Evolutionary conservation across 225 moss, liverwort and hornwort genomes (phyloP), one percentile per base, ranked within the genome.

Genomic region (Antitrichia curtipendula): DNA sequence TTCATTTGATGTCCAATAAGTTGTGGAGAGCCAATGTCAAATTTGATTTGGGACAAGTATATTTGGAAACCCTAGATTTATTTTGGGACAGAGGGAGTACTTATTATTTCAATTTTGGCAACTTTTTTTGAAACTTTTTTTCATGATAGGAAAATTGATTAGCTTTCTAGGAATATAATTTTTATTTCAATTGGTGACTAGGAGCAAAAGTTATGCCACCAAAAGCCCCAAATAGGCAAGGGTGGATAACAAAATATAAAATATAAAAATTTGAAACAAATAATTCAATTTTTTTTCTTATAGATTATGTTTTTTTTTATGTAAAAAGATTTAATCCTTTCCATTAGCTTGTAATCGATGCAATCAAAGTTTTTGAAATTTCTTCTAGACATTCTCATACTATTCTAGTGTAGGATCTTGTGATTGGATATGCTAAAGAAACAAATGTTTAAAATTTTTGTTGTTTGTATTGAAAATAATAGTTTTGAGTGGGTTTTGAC

Each of bases 211-310:
- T 31, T 31, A 31, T 31, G 10, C 15, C 1, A 14, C 8, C 13
- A 31, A 16, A 62, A 62, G 3, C 1, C 62, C 16, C 1, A 62
- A 62, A 62, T 16, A 62, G 15, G 10, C 3, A 4, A 19, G 1
- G 10, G 5, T 10, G 1, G 10, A 5, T 1, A 18, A 2, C 6
- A 64, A 18, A 34, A 20, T 6, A 6, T 3, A 65, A 36, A 20
- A 36, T 4, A 17, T 2, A 31, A 34, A 64, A 18, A 17, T 8
- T 10, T 65, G 6, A 65, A 36, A 65, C 2, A 36, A 36, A 36
- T 17, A 63, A 13, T 16, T 11, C n/a, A n/a, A 2, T 11, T 10
- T 12, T 25, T 58, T 22, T 38, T 13, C 7, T 68, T 23, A 13
- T n/a, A 40, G 24, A 40, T 8, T 0, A 8, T 40, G 3, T 25